Conservation (phyloP, 345 rosid genomes). For the Corchorus olitorius region DNA sequence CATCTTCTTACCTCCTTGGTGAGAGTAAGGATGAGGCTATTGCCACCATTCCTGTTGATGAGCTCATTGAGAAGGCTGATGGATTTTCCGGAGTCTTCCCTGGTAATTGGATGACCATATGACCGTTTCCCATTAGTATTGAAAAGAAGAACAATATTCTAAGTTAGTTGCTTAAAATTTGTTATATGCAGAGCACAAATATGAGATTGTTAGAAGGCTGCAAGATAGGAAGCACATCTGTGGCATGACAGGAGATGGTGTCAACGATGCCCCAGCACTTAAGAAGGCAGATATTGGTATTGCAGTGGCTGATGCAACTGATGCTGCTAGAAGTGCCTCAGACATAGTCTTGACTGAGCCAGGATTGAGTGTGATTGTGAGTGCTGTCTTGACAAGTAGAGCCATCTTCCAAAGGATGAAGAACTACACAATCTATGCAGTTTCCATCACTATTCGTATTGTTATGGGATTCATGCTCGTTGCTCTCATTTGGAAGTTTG, state of each 20-base stretch:
- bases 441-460: conserved; percentile 83
- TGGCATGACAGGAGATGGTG: conserved; percentile 92
- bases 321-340: conserved; percentile 78
- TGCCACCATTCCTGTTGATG: conserved; percentile 59
- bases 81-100: conserved; percentile 93
- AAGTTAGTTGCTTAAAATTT: neutral
- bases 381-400: conserved; percentile 80
- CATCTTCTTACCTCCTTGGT: conserved; percentile 73
- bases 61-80: conserved; percentile 81
- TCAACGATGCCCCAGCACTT: conserved; percentile 81
- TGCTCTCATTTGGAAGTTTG: conserved; percentile 77
- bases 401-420: conserved; percentile 92
- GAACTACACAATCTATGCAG: conserved; percentile 89
- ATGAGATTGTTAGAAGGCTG: conserved; percentile 72
- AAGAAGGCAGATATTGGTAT: conserved; percentile 86
- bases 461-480: conserved; percentile 78
- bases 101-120: conserved; percentile 43
- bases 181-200: conserved; percentile 61
- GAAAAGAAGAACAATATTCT: neutral
- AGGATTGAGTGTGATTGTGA: conserved; percentile 72
- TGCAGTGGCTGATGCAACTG: conserved; percentile 85
- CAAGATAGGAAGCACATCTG: conserved; percentile 80
- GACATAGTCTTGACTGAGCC: conserved; percentile 84
- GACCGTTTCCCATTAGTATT: neutral
- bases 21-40: conserved; percentile 55